Percentiles rank a stretch among this genome's conserved stretches.
Conservation (phyloP, 2,329 filamentous ascomycete genomes). For the Ceratocystis huliohia region DNA sequence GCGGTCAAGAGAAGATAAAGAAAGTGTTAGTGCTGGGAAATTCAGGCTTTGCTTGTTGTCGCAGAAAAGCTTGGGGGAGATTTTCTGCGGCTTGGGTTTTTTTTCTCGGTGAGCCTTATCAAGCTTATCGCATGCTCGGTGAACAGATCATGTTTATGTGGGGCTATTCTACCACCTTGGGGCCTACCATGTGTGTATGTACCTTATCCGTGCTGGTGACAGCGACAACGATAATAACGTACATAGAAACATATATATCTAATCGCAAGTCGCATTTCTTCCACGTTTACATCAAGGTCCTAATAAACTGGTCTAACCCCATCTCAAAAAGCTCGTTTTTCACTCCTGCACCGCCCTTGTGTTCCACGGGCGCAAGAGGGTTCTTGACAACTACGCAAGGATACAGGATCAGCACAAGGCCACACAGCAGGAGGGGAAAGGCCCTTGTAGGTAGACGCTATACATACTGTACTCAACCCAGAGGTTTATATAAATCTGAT, state of each 20-base stretch:
- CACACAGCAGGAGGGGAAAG: not conserved
- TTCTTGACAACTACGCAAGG: conserved; percentile 51
- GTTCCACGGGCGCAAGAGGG: conserved; percentile 54
- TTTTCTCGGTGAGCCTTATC: conserved; percentile 19
- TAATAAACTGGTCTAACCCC: conserved; percentile 64
- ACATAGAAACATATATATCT: not conserved
- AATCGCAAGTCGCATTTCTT: not conserved
- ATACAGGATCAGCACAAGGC: not conserved
- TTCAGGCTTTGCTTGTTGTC: conserved; percentile 5
- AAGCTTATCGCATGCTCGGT: conserved; percentile 17
- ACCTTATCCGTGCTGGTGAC: not conserved
- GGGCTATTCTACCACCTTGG: not conserved
- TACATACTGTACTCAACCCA: conserved; percentile 83
- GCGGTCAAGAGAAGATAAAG: not conserved
- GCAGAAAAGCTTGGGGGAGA: conserved; percentile 16
- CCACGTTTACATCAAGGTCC: conserved; percentile 43
- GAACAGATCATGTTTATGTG: not conserved
- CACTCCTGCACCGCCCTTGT: conserved; percentile 55
- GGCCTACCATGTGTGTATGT: not conserved
- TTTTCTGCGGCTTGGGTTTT: conserved; percentile 14
- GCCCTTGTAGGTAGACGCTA: not conserved
- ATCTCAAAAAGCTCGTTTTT: conserved; percentile 59
- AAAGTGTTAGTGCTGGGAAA: not conserved
- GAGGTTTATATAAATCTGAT: conserved; percentile 97
- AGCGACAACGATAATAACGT: not conserved